Percentiles rank a stretch among this genome's conserved stretches.
These are phyloP conservation scores for Tubosaeta sp. DNA, from an alignment of 768 basidiomycete species.

Conservation along the genomic window DNA sequence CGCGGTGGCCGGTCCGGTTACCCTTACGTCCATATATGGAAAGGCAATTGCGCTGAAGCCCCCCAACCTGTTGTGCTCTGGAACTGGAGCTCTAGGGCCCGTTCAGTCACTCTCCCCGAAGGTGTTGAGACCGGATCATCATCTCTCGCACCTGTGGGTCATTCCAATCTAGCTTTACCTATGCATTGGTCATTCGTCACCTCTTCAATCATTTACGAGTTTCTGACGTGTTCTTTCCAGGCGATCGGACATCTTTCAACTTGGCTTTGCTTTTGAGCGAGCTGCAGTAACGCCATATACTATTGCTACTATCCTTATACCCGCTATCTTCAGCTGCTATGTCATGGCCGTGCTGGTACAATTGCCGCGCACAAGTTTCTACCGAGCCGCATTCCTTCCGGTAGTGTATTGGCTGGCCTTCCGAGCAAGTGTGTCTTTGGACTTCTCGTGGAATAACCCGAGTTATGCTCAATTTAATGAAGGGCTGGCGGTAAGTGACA, in stretches of 20 bases:
- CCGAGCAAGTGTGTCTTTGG: slow-evolving; percentile 31
- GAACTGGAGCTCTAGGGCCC: too few species aligned
- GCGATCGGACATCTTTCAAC: slow-evolving; percentile 5
- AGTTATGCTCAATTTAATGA: slow-evolving; percentile 20
- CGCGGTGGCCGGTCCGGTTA: too few species aligned
- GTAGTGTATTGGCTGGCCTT: slow-evolving; percentile 43
- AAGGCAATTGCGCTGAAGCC: too few species aligned
- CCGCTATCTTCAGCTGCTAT: slow-evolving; percentile 44
- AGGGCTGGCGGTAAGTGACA: slow-evolving; percentile 15
- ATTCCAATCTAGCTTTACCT: background rate
- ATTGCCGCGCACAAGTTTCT: slow-evolving; percentile 38
- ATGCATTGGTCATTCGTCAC: slow-evolving; percentile 15
- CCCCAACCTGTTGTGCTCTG: too few species aligned
- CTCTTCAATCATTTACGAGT: background rate
- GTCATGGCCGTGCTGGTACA: slow-evolving; percentile 51
- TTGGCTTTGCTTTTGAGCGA: slow-evolving; percentile 15
- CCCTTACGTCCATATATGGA: too few species aligned
- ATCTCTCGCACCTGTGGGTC: background rate
- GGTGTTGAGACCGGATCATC: too few species aligned
- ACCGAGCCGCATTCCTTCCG: slow-evolving; percentile 48
- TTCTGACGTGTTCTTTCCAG: slow-evolving; percentile 9
- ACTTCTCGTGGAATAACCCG: slow-evolving; percentile 18
- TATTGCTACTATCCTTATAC: slow-evolving; percentile 36
- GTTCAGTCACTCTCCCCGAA: too few species aligned
- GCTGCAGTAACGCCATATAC: slow-evolving; percentile 22